Base-by-base conservation (phyloP, 169 alveolate species). In the Plasmodium vinckei region DNA sequence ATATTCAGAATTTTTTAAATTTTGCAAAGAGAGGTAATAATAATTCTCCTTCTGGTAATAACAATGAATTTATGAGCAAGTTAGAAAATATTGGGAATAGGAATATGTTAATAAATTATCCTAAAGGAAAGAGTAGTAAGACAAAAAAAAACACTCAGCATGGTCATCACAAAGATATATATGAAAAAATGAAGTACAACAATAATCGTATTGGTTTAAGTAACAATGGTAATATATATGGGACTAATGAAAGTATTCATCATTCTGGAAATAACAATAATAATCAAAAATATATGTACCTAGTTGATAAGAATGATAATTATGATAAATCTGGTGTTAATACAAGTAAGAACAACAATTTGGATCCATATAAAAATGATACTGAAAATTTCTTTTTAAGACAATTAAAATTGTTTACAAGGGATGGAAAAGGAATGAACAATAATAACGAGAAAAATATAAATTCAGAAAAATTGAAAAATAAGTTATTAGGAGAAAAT, bases 1-100 rank as follows among this genome's bases (percentile, higher is more conserved):
- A 77, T n/a, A 77, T 77, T 25, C 77, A 77, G 63, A 77, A 77
- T 9, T 77, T 77, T 25, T 49, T 77, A 63, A 77, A 63, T 46
- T 77, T 77, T 64, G 88, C 75, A 27, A 77, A 64, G 49, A 69
- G 54, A 13, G 59, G 17, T 15, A 51, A 13, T 47, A 51, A 13
- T 47, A 13, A 13, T 51, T 21, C 59, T 4, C 19, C 19, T 51
- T 51, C 19, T 51, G 59, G 59, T 33, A 33, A 33, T 33, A 4
- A 4, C 7, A 33, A 5, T 7, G 42, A 33, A 3, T 33, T 33
- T 33, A 33, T 33, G 42, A 33, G 3, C 42, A 33, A 33, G 42
- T 33, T 33, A 33, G 42, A 33, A 33, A 33, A 33, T 33, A 33
- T 33, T 33, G 42, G 59, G 19, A 51, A 51, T 13, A 13, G 59